These are phyloP conservation scores for Coemansia sp. DNA, from an alignment of 192 early-diverging fungal species.

Conservation along the genomic window DNA sequence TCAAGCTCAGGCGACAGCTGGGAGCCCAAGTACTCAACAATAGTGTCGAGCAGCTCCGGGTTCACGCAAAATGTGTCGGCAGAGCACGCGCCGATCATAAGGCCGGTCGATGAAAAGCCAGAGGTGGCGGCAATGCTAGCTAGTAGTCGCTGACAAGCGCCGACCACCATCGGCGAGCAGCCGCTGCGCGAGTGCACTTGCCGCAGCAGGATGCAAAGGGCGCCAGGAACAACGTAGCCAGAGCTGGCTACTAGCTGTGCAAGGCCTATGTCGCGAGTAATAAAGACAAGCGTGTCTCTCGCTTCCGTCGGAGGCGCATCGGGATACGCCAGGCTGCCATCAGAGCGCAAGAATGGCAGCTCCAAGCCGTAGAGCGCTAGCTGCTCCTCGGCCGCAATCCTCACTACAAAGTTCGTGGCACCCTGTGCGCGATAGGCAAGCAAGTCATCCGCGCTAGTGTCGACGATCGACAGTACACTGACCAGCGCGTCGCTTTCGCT, in stretches of 20 bases:
- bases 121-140: constrained; percentile 8
- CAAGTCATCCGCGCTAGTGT: constrained; percentile 11
- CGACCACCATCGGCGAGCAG: constrained; percentile 8
- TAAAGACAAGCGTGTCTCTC: constrained; percentile 24
- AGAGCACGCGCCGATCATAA: constrained; percentile 16
- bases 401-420: constrained; percentile 9
- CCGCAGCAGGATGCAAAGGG: constrained; percentile 23
- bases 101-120: constrained; percentile 6
- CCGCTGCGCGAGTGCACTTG: constrained; percentile 13
- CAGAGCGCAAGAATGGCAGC: constrained; percentile 21
- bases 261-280: constrained; percentile 48
- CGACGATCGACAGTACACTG: constrained; percentile 17
- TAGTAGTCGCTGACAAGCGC: constrained; percentile 32
- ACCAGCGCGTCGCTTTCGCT: neutral
- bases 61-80: constrained; percentile 31
- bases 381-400: constrained; percentile 46
- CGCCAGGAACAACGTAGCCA: constrained; percentile 24
- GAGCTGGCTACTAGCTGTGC: constrained; percentile 22
- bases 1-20: constrained; percentile 2
- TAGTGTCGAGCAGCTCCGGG: constrained; percentile 10
- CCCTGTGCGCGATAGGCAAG: constrained; percentile 29
- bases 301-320: constrained; percentile 14
- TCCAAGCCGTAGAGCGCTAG: constrained; percentile 22
- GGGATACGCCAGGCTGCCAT: constrained; percentile 26
- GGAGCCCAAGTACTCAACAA: neutral